Percentiles rank a stretch among this genome's conserved stretches.
These are phyloP conservation scores for Diplotaxis tenuifolia DNA, from an alignment of 345 rosid genomes.

Conservation along the genomic window DNA sequence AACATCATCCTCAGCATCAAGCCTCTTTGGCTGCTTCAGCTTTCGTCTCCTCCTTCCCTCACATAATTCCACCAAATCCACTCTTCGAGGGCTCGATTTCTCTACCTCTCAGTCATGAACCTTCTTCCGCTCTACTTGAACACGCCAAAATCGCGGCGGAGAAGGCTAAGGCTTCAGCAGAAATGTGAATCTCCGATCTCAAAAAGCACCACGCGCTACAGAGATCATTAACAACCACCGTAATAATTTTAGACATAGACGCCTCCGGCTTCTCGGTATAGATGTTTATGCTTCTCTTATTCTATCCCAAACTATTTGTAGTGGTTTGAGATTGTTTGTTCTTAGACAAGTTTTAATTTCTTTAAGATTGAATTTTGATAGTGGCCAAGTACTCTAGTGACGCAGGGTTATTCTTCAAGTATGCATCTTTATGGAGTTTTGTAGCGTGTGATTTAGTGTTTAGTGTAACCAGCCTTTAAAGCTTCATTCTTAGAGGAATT, in stretches of 20 bases:
- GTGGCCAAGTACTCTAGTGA: conserved; percentile 61
- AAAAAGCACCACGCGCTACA: conserved; percentile 79
- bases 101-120: conserved; percentile 6
- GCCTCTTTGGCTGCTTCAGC: conserved; percentile 18
- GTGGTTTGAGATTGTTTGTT: neutral
- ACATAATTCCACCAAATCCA: conserved; percentile 22
- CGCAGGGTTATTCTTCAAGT: conserved; percentile 57
- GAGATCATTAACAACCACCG: conserved; percentile 64
- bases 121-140: conserved; percentile 18
- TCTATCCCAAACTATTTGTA: neutral
- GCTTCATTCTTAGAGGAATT: neutral
- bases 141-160: conserved; percentile 1
- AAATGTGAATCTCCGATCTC: conserved; percentile 82
- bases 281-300: conserved; percentile 35
- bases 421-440: conserved; percentile 4
- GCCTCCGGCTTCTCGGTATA: conserved; percentile 68
- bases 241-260: conserved; percentile 73
- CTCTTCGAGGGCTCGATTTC: conserved; percentile 5
- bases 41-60: conserved; percentile 1
- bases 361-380: too few species aligned
- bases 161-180: neutral
- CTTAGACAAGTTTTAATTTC: conserved; percentile 32
- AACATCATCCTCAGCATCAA: neutral
- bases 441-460: conserved; percentile 3
- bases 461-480: neutral